Evolutionary conservation across 805 yeast genomes (phyloP), one percentile per base, ranked within the genome.

Genomic region (Teunomyces tritomae): DNA sequence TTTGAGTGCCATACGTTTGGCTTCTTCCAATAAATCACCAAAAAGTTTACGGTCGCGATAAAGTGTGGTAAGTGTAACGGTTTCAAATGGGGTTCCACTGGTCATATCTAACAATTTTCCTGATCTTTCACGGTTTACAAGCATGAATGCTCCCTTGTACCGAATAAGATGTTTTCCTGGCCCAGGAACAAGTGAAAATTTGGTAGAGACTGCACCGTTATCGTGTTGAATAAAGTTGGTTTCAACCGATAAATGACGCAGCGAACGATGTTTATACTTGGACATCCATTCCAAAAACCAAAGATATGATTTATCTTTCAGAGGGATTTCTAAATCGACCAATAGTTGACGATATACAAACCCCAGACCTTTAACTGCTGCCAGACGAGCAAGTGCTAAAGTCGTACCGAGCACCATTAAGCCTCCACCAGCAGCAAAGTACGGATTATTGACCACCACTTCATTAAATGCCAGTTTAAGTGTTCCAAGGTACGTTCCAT

Each of bases 271-370:
- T 52, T 89, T 89, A 62, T 87, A 79, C 55, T 80, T 82, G 0
- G 96, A 78, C 96, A 94, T 90, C 98, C 98, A 94, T 53, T 89
- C 94, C 43, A 94, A 74, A 58, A 94, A 91, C 98, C 99, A 94
- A 52, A 83, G 76, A 65, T 92, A 94, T 28, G 96, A 86, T 61
- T 90, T 90, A 64, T 94, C 99, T 64, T 87, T 89, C 17, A 92
- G 85, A 39, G 96, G 90, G 32, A 94, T 90, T 61, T 94, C 99
- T 48, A 94, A 73, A 65, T 94, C 98, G 26, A 90, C 96, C 28
- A 94, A 71, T 72, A 94, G 64, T 59, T 89, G 91, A 35, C 96
- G 79, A 63, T 91, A 89, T 5, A 88, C 63, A 39, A 94, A 77
- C 1, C 82, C 73, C 1, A 92, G 81, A 1, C 82, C 71, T 44